Evolutionary conservation across 140 eudicot genomes (phyloP).

Genomic region (Oenanthe javanica): DNA sequence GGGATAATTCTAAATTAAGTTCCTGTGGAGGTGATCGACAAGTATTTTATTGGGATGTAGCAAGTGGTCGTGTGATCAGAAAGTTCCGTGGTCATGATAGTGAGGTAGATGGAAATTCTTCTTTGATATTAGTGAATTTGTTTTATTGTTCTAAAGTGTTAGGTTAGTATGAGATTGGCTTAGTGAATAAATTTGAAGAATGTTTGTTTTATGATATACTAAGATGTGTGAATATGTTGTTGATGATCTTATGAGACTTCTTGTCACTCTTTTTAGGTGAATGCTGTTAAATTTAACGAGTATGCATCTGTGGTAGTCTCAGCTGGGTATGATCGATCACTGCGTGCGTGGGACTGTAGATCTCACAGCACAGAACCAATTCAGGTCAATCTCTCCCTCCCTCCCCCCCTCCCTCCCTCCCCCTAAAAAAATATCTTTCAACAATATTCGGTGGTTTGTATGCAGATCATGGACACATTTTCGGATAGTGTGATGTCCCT

Average conservation of each 20-base stretch:
- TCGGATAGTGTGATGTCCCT: constrained; percentile 93
- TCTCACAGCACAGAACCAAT: constrained; percentile 97
- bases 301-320: constrained; percentile 82
- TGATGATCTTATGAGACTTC: background rate
- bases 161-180: background rate
- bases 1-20: constrained; percentile 83
- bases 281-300: constrained; percentile 93
- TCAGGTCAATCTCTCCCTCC: constrained; percentile 44
- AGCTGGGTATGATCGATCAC: constrained; percentile 91
- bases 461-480: constrained; percentile 81
- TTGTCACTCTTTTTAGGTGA: constrained; percentile 48
- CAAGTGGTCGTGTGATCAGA: constrained; percentile 83
- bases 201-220: background rate
- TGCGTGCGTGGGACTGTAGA: constrained; percentile 97
- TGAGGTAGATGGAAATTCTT: constrained; percentile 46
- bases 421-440: background rate
- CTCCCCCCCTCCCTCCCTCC: constrained; percentile 26
- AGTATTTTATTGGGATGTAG: constrained; percentile 95
- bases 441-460: constrained; percentile 9
- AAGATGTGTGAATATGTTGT: background rate
- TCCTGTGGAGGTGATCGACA: constrained; percentile 98
- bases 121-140: background rate
- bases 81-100: constrained; percentile 97
- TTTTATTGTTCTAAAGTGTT: background rate
- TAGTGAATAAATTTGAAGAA: background rate